phyloP scores from a whole-genome alignment of 83 land plant species.

The Larix sibirica region DNA sequence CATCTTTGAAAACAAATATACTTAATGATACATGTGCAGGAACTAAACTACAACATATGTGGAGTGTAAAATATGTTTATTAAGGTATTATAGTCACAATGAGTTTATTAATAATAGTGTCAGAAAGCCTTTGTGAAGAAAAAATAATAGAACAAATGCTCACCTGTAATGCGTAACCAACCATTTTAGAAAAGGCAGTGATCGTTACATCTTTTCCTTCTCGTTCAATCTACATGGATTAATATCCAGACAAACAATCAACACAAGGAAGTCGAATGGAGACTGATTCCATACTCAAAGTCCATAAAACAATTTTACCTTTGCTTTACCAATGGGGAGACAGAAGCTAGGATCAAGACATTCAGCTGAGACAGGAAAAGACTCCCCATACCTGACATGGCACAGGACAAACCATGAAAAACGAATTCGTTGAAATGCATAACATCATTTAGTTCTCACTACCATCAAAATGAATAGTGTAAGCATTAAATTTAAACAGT shows the following conservation, averaged over 20 bases:
- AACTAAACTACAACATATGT: no score
- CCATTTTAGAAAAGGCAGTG: constrained; percentile 96
- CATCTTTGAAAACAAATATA: no score
- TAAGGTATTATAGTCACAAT: no score
- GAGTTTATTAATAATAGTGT: no score
- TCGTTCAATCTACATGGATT: constrained; percentile 68
- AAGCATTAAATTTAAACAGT: background rate
- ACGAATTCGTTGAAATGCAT: background rate
- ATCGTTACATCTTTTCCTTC: constrained; percentile 96
- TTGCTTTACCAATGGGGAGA: constrained; percentile 97
- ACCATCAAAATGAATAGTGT: background rate
- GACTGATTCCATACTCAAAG: background rate
- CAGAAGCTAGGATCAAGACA: constrained; percentile 90
- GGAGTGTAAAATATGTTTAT: no score
- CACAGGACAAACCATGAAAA: background rate
- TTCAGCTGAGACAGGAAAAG: constrained; percentile 91
- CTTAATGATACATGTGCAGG: no score
- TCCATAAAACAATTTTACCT: constrained; percentile 43
- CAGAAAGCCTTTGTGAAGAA: no score
- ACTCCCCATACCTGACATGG: constrained; percentile 84
- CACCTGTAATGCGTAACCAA: constrained; percentile 93
- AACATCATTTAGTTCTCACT: background rate
- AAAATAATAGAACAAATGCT: background rate
- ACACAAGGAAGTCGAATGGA: background rate
- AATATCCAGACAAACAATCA: background rate